Conservation (phyloP, 2,329 filamentous ascomycete genomes). For the Hymenoscyphus fraxineus region DNA sequence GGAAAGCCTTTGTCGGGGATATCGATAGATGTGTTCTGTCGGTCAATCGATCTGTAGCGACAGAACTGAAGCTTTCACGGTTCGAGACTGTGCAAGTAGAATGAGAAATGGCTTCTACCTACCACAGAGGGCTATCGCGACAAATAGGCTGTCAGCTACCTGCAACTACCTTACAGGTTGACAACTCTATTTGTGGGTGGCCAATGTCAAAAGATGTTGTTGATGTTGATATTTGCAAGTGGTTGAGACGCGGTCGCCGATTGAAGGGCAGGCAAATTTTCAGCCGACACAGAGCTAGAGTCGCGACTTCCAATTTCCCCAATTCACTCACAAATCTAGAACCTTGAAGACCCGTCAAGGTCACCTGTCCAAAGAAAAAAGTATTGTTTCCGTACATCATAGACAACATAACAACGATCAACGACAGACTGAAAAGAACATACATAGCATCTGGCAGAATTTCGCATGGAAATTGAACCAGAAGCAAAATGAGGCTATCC, state of each 20-base stretch:
- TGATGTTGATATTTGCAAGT: neutral
- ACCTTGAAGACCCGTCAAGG: neutral
- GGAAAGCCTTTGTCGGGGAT: neutral
- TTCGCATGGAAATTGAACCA: neutral
- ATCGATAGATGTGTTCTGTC: neutral
- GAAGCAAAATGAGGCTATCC: neutral
- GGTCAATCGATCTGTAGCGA: neutral
- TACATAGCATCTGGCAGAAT: neutral
- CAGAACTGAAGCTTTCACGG: too few species aligned
- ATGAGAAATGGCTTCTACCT: too few species aligned
- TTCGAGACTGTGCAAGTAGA: too few species aligned
- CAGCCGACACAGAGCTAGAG: neutral
- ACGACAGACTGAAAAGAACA: neutral
- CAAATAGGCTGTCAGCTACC: too few species aligned
- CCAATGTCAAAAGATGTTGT: too few species aligned
- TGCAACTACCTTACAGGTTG: too few species aligned
- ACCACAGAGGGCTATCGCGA: too few species aligned
- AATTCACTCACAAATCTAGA: neutral
- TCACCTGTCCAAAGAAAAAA: neutral
- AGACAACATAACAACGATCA: too few species aligned
- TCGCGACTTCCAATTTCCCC: neutral
- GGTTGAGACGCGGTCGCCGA: neutral
- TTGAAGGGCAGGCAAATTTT: neutral
- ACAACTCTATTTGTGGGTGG: too few species aligned
- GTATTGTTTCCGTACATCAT: too few species aligned